A percentile compares a stretch with the other conserved stretches of the same genome.
These are phyloP conservation scores for Aspergillus egyptiacus DNA, from an alignment of 495 filamentous ascomycete species.

Conservation along the genomic window DNA sequence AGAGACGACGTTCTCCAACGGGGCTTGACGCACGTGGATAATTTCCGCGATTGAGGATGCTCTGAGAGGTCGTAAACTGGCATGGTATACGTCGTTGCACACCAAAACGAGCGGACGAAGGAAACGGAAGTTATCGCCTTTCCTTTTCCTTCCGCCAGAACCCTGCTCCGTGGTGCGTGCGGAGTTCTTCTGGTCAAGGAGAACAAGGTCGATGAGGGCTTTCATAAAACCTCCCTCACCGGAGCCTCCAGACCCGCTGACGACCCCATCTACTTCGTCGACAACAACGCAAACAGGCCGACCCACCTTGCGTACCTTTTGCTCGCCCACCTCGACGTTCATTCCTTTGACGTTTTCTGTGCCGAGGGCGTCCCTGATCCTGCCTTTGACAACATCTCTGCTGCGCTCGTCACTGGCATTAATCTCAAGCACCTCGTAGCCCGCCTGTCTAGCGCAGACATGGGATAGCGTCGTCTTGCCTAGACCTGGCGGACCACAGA, in stretches of 20 bases:
- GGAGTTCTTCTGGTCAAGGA: slow-evolving; percentile 77
- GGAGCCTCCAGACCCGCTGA: slow-evolving; percentile 62
- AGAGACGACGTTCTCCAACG: slow-evolving; percentile 76
- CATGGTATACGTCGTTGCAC: slow-evolving; percentile 97
- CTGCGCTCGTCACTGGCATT: slow-evolving; percentile 94
- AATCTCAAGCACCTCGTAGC: slow-evolving; percentile 91
- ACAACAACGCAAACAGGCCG: slow-evolving; percentile 89
- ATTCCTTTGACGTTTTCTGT: slow-evolving; percentile 89
- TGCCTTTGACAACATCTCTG: slow-evolving; percentile 89
- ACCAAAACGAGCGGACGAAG: slow-evolving; percentile 86
- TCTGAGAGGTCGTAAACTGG: slow-evolving; percentile 76
- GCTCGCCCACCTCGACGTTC: slow-evolving; percentile 54
- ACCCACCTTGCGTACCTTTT: slow-evolving; percentile 65
- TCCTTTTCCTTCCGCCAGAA: slow-evolving; percentile 48
- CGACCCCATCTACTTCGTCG: slow-evolving; percentile 94
- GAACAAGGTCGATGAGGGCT: slow-evolving; percentile 82
- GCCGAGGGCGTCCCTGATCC: slow-evolving; percentile 79
- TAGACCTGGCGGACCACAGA: slow-evolving; percentile 86
- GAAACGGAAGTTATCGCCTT: slow-evolving; percentile 76
- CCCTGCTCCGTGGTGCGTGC: slow-evolving; percentile 33
- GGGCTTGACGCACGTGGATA: slow-evolving; percentile 85
- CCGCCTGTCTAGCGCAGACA: slow-evolving; percentile 89
- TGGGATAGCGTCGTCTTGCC: slow-evolving; percentile 96
- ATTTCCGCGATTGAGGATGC: slow-evolving; percentile 78
- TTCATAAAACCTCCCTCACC: slow-evolving; percentile 89